These are phyloP conservation scores for Choanephora cucurbitarum DNA, from an alignment of 371 early-diverging fungal genomes.

Conservation along the genomic window DNA sequence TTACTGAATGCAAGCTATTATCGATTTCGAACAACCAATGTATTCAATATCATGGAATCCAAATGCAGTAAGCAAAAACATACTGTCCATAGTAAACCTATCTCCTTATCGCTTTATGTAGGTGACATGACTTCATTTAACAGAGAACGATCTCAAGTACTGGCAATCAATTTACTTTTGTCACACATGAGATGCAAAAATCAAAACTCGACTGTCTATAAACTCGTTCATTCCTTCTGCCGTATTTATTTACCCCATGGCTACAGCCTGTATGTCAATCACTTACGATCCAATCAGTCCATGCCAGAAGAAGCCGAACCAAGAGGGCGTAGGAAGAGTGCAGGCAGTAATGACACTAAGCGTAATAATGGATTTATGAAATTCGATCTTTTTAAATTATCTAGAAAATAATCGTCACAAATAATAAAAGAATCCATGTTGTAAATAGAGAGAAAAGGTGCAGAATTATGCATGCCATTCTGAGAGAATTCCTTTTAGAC, in stretches of 20 bases:
- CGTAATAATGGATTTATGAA: slow-evolving; percentile 3
- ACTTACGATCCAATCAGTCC: background rate
- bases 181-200: slow-evolving; percentile 13
- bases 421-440: no score
- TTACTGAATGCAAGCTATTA: slow-evolving; percentile 43
- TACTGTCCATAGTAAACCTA: no score
- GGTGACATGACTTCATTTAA: slow-evolving; percentile 7
- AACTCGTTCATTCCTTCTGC: slow-evolving; percentile 24
- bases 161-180: slow-evolving; percentile 17
- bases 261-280: slow-evolving; percentile 3
- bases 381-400: slow-evolving; percentile 5
- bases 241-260: slow-evolving; percentile 18
- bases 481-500: no score
- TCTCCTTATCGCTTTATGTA: background rate
- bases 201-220: slow-evolving; percentile 2
- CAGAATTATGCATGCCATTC: no score
- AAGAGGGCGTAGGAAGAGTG: slow-evolving; percentile 6
- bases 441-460: no score
- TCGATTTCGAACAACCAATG: slow-evolving; percentile 26
- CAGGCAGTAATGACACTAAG: slow-evolving; percentile 1
- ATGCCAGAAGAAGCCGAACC: background rate
- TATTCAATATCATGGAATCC: slow-evolving; percentile 30
- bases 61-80: slow-evolving; percentile 28
- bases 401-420: background rate
- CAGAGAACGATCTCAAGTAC: slow-evolving; percentile 14